Percentiles rank a stretch among this genome's conserved stretches.
phyloP scores from a whole-genome alignment of 495 filamentous ascomycete species.

The Baudoinia panamericana region DNA sequence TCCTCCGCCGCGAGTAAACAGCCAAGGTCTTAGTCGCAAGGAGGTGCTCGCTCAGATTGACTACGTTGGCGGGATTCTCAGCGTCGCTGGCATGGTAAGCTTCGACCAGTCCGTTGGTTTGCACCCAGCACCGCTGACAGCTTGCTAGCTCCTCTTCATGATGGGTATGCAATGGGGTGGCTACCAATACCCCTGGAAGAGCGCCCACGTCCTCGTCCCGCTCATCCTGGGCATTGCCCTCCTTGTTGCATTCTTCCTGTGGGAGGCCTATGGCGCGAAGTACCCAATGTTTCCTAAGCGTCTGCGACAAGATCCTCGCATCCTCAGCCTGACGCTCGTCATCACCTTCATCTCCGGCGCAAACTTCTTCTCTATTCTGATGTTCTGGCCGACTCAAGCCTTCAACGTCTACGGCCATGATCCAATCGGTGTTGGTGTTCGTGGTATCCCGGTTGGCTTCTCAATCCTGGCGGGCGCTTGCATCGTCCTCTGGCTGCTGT shows the following conservation, averaged over 20 bases:
- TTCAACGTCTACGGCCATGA: conserved; percentile 65
- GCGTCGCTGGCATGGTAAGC: conserved; percentile 43
- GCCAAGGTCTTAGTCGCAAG: conserved; percentile 34
- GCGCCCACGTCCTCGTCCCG: conserved; percentile 45
- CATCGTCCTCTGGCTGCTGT: conserved; percentile 48
- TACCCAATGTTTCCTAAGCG: conserved; percentile 46
- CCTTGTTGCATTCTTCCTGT: conserved; percentile 43
- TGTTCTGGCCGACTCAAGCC: conserved; percentile 63
- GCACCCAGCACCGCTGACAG: neutral
- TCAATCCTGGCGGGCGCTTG: conserved; percentile 50
- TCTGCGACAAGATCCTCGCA: conserved; percentile 50
- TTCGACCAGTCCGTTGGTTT: neutral
- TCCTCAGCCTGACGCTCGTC: conserved; percentile 48
- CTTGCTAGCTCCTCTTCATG: conserved; percentile 40
- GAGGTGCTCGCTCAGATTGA: conserved; percentile 48
- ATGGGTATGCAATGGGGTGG: conserved; percentile 55
- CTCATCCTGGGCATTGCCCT: conserved; percentile 44
- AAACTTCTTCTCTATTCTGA: conserved; percentile 56
- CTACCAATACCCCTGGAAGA: conserved; percentile 49
- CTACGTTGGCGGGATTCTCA: conserved; percentile 52
- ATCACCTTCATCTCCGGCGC: conserved; percentile 64
- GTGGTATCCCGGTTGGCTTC: conserved; percentile 53
- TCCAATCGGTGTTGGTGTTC: conserved; percentile 51
- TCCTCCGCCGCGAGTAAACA: conserved; percentile 49
- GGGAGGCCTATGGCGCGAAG: conserved; percentile 48